Base-by-base conservation (phyloP, 495 filamentous ascomycete species). In the Penicillium paxilli region DNA sequence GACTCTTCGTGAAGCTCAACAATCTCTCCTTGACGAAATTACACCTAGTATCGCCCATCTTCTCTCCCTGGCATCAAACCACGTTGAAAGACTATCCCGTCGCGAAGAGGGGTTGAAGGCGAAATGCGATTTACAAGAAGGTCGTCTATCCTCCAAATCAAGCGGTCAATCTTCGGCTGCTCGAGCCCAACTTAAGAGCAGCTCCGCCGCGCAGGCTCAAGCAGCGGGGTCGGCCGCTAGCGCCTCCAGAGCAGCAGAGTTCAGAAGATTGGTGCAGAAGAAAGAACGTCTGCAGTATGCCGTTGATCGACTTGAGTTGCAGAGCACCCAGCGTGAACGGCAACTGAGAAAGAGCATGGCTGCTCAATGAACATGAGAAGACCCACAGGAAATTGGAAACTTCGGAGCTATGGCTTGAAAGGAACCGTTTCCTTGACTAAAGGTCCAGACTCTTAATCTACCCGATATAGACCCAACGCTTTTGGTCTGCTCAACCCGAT, bases 271-370 rank as follows among this genome's bases (percentile, higher is more conserved):
- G 59, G 74, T 83, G 63, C 80, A 81, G 68, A 91, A 89, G 80
- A 91, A 90, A 71, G 87, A 92, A 67, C 72, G 89, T 52, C 68
- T 92, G 58, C 80, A 84, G 55, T 91, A 90, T 78, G 88, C 86
- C 30, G 85, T 92, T 37, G 87, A 89, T 63, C 77, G 87, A 48
- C 63, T 92, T 68, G 77, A 80, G 62, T 63, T 92, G 68, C 87
- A 92, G 71, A 77, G 73, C 51, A 77, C 66, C 47, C 81, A 89
- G 73, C 71, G 79, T 67, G 82, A 91, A 72, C 79, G 89, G 57
- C 87, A 92, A 66, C 67, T 92, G 73, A 81, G 89, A 70, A 90
- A 87, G 86, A 91, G 88, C 66, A 87, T 92, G 84, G 87, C 77
- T 47, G 73, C 76, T 33, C 62, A 73, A 57, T 77, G 63, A 71